A percentile compares a stretch with the other conserved stretches of the same genome.
These are phyloP conservation scores for Aspergillus homomorphus DNA, from an alignment of 495 filamentous ascomycete genomes.

Conservation along the genomic window DNA sequence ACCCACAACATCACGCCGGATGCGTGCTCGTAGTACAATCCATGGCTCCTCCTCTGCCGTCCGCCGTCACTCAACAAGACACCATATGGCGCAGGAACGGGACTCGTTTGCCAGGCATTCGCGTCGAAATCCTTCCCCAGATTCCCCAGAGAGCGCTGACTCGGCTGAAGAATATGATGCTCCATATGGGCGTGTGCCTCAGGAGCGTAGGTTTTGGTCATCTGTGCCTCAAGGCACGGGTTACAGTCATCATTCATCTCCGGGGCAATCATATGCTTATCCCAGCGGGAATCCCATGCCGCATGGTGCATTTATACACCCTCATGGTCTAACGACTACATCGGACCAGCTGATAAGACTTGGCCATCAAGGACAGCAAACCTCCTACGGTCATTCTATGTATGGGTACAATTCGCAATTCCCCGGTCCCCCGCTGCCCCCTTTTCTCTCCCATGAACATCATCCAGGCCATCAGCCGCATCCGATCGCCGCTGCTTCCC, in stretches of 20 bases:
- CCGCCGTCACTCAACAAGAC: conserved; percentile 42
- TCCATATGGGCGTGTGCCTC: conserved; percentile 34
- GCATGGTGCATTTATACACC: conserved; percentile 25
- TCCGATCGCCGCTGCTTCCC: conserved; percentile 22
- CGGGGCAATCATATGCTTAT: conserved; percentile 41
- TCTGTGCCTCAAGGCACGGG: conserved; percentile 34
- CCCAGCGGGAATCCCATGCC: conserved; percentile 23
- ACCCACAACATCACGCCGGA: conserved; percentile 51
- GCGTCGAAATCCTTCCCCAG: conserved; percentile 50
- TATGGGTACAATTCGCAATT: conserved; percentile 33
- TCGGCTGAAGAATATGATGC: conserved; percentile 49
- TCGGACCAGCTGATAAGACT: conserved; percentile 43
- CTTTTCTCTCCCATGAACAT: conserved; percentile 37
- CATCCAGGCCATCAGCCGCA: conserved; percentile 31
- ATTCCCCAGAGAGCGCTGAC: conserved; percentile 52
- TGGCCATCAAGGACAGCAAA: conserved; percentile 32
- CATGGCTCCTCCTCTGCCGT: conserved; percentile 43
- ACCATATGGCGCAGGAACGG: conserved; percentile 38
- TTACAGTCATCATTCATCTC: conserved; percentile 49
- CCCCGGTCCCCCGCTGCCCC: conserved; percentile 32
- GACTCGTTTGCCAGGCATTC: conserved; percentile 36
- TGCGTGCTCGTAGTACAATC: conserved; percentile 29
- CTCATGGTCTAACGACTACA: conserved; percentile 28
- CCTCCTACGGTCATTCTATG: conserved; percentile 37
- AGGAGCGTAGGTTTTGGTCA: conserved; percentile 37